A percentile compares a stretch with the other conserved stretches of the same genome.
Conservation (phyloP, 2,329 filamentous ascomycete genomes). For the Ophiostoma sp. region DNA sequence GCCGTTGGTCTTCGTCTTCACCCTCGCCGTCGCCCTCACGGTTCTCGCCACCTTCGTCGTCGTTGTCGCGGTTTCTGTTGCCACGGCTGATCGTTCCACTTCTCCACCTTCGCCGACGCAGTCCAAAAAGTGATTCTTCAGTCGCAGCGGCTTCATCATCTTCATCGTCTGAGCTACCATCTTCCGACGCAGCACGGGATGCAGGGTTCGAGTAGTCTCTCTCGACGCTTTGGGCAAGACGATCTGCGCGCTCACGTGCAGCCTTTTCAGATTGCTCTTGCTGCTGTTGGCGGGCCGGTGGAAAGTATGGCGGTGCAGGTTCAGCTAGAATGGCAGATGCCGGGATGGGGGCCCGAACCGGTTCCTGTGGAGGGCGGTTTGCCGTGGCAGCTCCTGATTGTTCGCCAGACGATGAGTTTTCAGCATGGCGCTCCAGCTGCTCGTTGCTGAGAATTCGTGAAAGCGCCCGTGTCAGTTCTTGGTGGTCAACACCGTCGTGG, state of each 20-base stretch:
- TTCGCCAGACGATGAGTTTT: not conserved
- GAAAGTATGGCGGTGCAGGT: slow-evolving; percentile 28
- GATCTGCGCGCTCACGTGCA: slow-evolving; percentile 40
- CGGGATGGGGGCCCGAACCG: not conserved
- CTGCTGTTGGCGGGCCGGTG: slow-evolving; percentile 26
- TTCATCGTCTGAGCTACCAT: slow-evolving; percentile 27
- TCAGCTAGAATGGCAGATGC: not conserved
- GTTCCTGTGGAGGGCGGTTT: not conserved
- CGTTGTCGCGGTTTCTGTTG: not conserved
- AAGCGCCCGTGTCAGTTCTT: slow-evolving; percentile 29
- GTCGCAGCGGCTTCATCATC: slow-evolving; percentile 10
- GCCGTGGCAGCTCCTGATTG: not conserved
- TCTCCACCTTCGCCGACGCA: slow-evolving; percentile 13
- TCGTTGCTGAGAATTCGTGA: slow-evolving; percentile 28
- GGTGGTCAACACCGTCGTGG: slow-evolving; percentile 30
- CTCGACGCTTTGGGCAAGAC: slow-evolving; percentile 39
- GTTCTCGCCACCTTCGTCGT: not conserved
- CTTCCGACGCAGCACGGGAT: slow-evolving; percentile 35
- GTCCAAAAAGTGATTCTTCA: not conserved
- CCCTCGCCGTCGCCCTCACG: slow-evolving; percentile 17
- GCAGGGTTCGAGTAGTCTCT: slow-evolving; percentile 35
- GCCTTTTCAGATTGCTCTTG: slow-evolving; percentile 37
- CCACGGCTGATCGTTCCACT: not conserved
- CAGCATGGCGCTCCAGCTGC: not conserved
- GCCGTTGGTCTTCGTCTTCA: slow-evolving; percentile 5